Base-by-base conservation (phyloP, 495 filamentous ascomycete species). In the Penicillium nucicola region DNA sequence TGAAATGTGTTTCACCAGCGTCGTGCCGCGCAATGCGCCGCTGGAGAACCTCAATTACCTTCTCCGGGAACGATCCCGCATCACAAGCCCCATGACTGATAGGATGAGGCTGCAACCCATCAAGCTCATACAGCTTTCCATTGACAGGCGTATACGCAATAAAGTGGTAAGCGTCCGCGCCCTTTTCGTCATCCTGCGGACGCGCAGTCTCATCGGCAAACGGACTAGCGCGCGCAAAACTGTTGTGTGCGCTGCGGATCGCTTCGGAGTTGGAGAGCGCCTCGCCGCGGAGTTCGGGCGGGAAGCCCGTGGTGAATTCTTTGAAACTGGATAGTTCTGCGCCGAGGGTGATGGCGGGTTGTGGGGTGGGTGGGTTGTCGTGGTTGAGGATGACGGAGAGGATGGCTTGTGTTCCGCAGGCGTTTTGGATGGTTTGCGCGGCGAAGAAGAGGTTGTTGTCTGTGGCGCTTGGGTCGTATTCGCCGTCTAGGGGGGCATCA, bases 341-440 rank as follows among this genome's bases (percentile, higher is more conserved):
- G 32, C 95, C 84, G 53, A 87, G 77, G 10, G 30, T 31, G 28
- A 60, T 67, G 15, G 49, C 19, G 11, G 57, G 58, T 1, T 49
- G 60, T 4, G 48, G 57, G 0, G 61, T 19, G 9, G 61, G 32
- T 0, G 53, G 48, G 48, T 50, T 57, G 62, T 84, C 84, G 56
- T 93, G 85, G 73, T 99, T 99, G 47, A 99, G 77, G 19, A 99
- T 79, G 51, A 97, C 86, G 39, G 87, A 92, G 28, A 99, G 83
- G 50, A 99, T 83, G 19, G 93, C 93, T 72, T 97, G 93, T 13
- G 93, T 99, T 49, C 92, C 93, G 76, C 93, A 99, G 20, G 93
- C 93, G 75, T 99, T 99, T 75, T 97, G 93, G 70, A 99, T 99
- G 1, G 92, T 97, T 72, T 99, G 93, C 11, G 86, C 84, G 2